Percentiles rank a stretch among this genome's conserved stretches.
phyloP scores from a whole-genome alignment of 2,329 filamentous ascomycete species.

The Fusarium virguliforme region DNA sequence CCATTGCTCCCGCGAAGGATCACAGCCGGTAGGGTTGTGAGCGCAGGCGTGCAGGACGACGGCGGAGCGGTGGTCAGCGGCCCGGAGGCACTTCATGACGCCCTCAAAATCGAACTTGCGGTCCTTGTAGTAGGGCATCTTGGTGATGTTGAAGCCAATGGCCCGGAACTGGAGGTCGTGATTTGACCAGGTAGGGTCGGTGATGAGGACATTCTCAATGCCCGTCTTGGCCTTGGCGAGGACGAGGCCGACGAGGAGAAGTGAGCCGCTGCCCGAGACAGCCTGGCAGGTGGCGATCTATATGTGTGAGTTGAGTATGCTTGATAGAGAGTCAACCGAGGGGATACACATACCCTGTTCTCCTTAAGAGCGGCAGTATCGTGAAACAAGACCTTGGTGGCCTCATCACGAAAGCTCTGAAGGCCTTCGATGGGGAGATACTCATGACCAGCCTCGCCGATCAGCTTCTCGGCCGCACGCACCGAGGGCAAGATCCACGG shows the following conservation, averaged over 20 bases:
- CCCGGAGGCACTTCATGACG: constrained; percentile 50
- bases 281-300: constrained; percentile 58
- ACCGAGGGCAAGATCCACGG: constrained; percentile 61
- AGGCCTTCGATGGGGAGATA: constrained; percentile 58
- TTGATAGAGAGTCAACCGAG: rapidly evolving
- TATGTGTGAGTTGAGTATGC: neutral
- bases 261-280: constrained; percentile 61
- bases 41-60: constrained; percentile 61
- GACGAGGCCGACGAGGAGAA: constrained; percentile 55
- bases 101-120: constrained; percentile 54
- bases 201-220: constrained; percentile 56
- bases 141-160: constrained; percentile 54
- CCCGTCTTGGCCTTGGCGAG: constrained; percentile 49
- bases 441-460: constrained; percentile 54
- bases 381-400: constrained; percentile 54
- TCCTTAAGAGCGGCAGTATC: constrained; percentile 49
- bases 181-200: constrained; percentile 62
- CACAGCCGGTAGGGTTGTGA: constrained; percentile 62
- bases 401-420: constrained; percentile 53
- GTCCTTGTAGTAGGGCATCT: constrained; percentile 57
- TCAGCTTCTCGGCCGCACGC: constrained; percentile 41
- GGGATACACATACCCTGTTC: constrained; percentile 48
- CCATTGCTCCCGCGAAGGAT: constrained; percentile 52
- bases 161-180: constrained; percentile 57
- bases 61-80: constrained; percentile 46